Base-by-base conservation (phyloP, 108 stramenopile genomes). In the Stephanodiscus minutulus region DNA sequence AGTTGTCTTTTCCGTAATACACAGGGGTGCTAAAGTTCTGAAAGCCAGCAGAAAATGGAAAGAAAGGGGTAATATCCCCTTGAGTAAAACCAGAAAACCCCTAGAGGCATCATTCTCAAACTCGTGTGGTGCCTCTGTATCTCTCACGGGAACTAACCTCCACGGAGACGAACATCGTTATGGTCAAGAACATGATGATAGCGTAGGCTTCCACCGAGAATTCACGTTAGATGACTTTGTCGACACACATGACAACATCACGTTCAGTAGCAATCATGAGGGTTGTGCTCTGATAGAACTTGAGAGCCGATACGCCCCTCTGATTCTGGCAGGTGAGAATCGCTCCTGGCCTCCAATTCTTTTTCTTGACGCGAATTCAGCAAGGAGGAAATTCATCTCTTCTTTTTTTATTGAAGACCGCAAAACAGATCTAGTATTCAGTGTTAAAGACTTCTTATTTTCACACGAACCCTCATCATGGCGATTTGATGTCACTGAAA, bases 361-460 rank as follows among this genome's bases (percentile, higher is more conserved):
- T 33, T 37, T 33, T 35, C 62, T 25, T 5, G 9, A 25, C 24
- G 24, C 22, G 43, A 29, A 41, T 17, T n/a, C 20, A n/a, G 3
- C 59, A 43, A 36, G 39, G 29, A n/a, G 3, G 41, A 33, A 9
- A 5, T 25, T 56, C 33, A 68, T 22, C 15, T 27, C 44, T 6
- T 28, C 47, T 12, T 22, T 52, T 22, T 1, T 61, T 35, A 12
- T 21, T 20, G 9, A 28, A 59, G 81, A 82, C 53, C 76, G 76
- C 13, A 82, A 82, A 47, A 72, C 64, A 18, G 72, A 77, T 2
- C 25, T 77, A 8, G 50, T 75, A 6, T 82, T 77, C 46, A 18
- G 64, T 12, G 59, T 77, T 20, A 82, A 82, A 59, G 76, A 82
- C 31, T 82, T 77, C 28, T 48, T 82, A 13, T 82, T 77, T 66